A percentile compares a stretch with the other conserved stretches of the same genome.
phyloP scores from a whole-genome alignment of 177 flowering plant species.

The Vitis hybrid region DNA sequence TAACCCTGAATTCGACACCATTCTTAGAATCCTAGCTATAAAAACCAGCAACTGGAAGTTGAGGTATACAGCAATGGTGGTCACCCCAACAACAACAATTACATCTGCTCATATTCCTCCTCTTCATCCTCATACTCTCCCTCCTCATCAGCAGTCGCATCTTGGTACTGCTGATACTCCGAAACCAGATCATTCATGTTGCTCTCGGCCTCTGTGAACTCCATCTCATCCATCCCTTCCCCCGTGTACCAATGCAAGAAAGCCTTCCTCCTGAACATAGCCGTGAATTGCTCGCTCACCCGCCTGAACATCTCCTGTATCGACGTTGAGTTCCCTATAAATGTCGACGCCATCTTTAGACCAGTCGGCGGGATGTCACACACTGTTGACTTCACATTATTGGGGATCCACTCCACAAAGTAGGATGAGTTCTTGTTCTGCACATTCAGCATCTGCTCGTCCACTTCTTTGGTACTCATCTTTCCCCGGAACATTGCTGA shows the following conservation, averaged over 20 bases:
- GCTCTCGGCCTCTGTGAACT: conserved; percentile 78
- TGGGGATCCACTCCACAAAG: conserved; percentile 76
- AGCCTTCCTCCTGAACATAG: conserved; percentile 80
- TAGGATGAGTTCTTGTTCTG: conserved; percentile 79
- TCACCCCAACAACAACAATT: conserved; percentile 6
- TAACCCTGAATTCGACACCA: background rate
- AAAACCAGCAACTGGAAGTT: conserved; percentile 47
- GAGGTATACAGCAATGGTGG: conserved; percentile 20
- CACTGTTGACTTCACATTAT: conserved; percentile 68
- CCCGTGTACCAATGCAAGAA: conserved; percentile 83
- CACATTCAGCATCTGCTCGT: conserved; percentile 73
- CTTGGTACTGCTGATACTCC: conserved; percentile 76
- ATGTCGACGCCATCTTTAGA: conserved; percentile 68
- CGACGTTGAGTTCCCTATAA: conserved; percentile 71
- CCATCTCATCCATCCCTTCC: conserved; percentile 83
- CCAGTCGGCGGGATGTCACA: conserved; percentile 75
- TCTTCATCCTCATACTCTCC: conserved; percentile 59
- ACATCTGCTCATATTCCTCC: conserved; percentile 28
- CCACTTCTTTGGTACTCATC: conserved; percentile 78
- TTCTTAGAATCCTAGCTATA: background rate
- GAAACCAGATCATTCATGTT: conserved; percentile 78
- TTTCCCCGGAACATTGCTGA: conserved; percentile 77
- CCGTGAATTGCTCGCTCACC: conserved; percentile 75
- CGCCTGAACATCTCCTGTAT: conserved; percentile 75
- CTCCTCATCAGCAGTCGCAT: conserved; percentile 73